phyloP scores from a whole-genome alignment of 805 yeast genomes.

The Candida nemodendra region DNA sequence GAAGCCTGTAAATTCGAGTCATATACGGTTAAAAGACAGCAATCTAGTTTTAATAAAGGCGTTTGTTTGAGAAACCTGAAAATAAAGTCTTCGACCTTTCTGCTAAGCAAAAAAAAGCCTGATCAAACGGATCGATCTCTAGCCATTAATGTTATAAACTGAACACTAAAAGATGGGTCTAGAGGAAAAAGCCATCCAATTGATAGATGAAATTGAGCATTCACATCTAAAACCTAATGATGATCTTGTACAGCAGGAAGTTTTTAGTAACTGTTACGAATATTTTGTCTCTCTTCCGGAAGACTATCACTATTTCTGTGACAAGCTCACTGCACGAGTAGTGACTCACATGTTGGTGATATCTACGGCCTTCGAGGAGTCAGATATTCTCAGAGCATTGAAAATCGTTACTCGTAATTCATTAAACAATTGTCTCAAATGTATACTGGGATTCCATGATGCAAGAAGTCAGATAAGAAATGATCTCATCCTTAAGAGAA shows the following conservation, averaged over 20 bases:
- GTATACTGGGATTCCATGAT: conserved; percentile 52
- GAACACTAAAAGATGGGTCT: not conserved
- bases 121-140: too few relatives aligned
- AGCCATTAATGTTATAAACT: too few relatives aligned
- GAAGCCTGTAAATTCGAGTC: too few relatives aligned
- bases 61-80: too few relatives aligned
- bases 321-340: conserved; percentile 47
- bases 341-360: conserved; percentile 48
- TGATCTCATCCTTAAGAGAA: conserved; percentile 51
- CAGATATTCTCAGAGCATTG: conserved; percentile 12
- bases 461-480: conserved; percentile 51
- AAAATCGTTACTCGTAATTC: conserved; percentile 24
- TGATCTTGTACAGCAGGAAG: conserved; percentile 34
- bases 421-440: conserved; percentile 50
- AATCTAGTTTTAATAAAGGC: too few relatives aligned
- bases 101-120: too few relatives aligned
- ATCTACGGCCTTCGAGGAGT: conserved; percentile 41
- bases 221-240: conserved; percentile 35
- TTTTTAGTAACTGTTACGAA: conserved; percentile 39
- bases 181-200: conserved; percentile 5
- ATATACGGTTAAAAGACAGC: too few relatives aligned
- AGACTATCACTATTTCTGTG: conserved; percentile 55
- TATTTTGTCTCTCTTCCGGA: conserved; percentile 14
- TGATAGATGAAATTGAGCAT: conserved; percentile 23
- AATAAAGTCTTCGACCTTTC: too few relatives aligned